Conservation (phyloP, 1,139 yeast species). For the Taphrina deformans region DNA sequence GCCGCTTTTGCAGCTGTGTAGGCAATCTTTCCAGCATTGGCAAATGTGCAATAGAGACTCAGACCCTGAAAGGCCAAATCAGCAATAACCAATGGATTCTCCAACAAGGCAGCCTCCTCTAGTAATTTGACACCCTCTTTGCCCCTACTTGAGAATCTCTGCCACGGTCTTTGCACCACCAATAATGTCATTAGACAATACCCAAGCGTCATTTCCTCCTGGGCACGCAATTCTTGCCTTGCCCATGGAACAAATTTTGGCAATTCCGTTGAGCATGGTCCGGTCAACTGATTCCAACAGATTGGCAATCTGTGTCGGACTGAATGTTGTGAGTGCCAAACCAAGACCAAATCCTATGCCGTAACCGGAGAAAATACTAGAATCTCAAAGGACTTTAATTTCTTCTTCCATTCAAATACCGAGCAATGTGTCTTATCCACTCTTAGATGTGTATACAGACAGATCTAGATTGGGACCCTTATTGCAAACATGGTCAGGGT, state of each 20-base stretch:
- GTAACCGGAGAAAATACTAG: no score
- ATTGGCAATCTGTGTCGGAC: neutral
- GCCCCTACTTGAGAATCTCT: neutral
- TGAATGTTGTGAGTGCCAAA: neutral
- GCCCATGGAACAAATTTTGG: neutral
- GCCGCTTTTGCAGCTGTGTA: neutral
- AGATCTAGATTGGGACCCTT: no score
- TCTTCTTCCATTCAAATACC: no score
- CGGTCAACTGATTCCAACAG: neutral
- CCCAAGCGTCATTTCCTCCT: neutral
- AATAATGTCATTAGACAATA: neutral
- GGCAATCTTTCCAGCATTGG: neutral
- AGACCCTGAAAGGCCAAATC: neutral
- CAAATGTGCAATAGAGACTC: neutral
- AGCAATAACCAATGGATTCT: neutral
- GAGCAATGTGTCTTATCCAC: no score
- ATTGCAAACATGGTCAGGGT: no score
- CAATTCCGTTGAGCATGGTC: neutral
- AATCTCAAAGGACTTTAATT: no score
- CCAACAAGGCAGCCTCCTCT: neutral
- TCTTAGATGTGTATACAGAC: no score
- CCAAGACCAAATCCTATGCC: neutral
- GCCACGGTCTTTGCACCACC: neutral
- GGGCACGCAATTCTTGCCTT: neutral
- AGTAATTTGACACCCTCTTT: no score